These are phyloP conservation scores for Solanum virginianum DNA, from an alignment of 257 asterid species.

Conservation along the genomic window DNA sequence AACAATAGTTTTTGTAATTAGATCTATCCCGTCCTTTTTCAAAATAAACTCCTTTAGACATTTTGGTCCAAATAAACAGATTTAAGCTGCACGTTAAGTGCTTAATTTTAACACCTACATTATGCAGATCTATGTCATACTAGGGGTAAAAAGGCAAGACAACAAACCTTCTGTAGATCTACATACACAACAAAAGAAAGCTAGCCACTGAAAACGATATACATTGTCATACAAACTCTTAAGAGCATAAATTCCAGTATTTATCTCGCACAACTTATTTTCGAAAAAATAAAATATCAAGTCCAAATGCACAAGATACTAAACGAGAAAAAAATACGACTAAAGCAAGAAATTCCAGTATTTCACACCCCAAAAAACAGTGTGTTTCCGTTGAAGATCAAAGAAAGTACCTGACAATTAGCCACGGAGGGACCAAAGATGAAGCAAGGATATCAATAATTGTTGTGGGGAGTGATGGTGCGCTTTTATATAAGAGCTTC, in stretches of 20 bases:
- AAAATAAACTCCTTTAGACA: not conserved
- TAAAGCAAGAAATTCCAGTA: no score
- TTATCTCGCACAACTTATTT: no score
- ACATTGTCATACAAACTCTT: not conserved
- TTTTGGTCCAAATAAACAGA: not conserved
- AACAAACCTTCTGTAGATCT: not conserved
- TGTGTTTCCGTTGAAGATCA: no score
- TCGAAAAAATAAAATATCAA: no score
- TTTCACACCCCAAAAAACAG: no score
- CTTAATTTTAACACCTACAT: not conserved
- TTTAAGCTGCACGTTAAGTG: not conserved
- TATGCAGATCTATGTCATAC: not conserved
- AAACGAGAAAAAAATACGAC: no score
- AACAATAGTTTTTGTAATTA: not conserved
- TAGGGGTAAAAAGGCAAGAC: not conserved
- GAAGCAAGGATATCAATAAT: no score
- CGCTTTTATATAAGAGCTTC: no score
- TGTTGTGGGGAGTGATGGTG: no score
- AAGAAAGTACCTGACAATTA: no score
- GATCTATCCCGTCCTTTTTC: not conserved
- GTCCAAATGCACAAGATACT: no score
- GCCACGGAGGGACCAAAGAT: no score
- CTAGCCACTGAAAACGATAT: not conserved
- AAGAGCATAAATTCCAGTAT: not conserved
- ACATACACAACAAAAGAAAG: not conserved